These are phyloP conservation scores for Closterium sp. DNA, from an alignment of 139 green algal genomes.

Conservation along the genomic window DNA sequence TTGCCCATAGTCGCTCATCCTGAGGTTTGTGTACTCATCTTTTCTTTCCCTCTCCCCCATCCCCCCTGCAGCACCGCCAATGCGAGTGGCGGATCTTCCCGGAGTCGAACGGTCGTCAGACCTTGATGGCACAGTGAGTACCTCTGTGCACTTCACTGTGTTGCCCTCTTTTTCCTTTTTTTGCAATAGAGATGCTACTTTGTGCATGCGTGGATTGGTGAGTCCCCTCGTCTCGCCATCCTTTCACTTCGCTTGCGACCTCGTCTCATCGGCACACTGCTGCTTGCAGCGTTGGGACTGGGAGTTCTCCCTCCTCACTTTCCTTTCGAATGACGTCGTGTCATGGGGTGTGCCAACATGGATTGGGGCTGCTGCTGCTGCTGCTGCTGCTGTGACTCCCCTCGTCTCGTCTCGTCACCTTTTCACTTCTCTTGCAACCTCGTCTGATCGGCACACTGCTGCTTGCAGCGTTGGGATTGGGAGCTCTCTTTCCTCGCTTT, in stretches of 20 bases:
- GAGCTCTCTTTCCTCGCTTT: not conserved
- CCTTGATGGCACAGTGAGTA: conserved; percentile 28
- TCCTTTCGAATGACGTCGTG: too few species aligned
- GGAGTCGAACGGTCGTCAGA: conserved; percentile 35
- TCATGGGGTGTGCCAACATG: too few species aligned
- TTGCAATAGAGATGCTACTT: too few species aligned
- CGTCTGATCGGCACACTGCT: too few species aligned
- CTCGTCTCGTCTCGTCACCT: too few species aligned
- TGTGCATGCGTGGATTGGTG: too few species aligned
- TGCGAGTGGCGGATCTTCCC: conserved; percentile 29
- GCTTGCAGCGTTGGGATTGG: too few species aligned
- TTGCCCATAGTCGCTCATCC: not conserved
- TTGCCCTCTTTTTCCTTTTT: not conserved
- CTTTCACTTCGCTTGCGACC: too few species aligned
- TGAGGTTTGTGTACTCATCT: not conserved
- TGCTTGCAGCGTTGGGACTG: not conserved
- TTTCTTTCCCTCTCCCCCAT: not conserved
- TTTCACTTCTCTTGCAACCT: too few species aligned
- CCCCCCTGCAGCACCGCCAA: conserved; percentile 19
- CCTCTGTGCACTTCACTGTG: not conserved
- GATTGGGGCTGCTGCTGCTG: too few species aligned
- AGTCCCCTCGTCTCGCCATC: too few species aligned
- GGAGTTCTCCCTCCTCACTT: not conserved
- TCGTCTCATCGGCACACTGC: not conserved
- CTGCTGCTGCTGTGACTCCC: too few species aligned